Evolutionary conservation across 768 basidiomycete genomes (phyloP).

Genomic region (Dacryopinax primogenitus): DNA sequence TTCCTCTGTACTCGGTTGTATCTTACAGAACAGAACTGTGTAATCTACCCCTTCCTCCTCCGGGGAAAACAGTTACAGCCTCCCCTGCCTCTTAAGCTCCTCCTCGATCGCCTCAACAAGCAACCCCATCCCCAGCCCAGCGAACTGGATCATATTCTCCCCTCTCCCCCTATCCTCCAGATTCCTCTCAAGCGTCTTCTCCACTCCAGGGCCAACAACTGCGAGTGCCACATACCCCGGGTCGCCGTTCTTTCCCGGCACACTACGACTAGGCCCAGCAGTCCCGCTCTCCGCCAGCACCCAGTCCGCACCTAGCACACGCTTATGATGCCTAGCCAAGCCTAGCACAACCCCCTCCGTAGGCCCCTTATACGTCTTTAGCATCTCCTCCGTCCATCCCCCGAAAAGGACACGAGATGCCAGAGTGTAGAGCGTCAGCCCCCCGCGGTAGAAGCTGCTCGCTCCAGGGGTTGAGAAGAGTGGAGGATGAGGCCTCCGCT

Average conservation of each 20-base stretch:
- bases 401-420: constrained; percentile 10
- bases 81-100: too few species aligned
- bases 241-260: constrained; percentile 4
- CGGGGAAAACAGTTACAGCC: too few species aligned
- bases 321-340: constrained; percentile 9
- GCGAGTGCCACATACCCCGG: constrained; percentile 14
- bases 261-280: constrained; percentile 13
- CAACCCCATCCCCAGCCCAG: too few species aligned
- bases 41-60: too few species aligned
- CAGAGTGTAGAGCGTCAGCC: constrained; percentile 13
- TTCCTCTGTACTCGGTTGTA: too few species aligned
- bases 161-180: too few species aligned
- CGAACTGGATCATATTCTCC: too few species aligned
- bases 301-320: constrained; percentile 9
- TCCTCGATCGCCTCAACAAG: too few species aligned
- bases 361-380: constrained; percentile 11
- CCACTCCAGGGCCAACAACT: neutral
- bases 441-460: constrained; percentile 13
- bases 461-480: constrained; percentile 12
- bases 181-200: too few species aligned
- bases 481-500: constrained; percentile 11
- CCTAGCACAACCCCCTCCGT: constrained; percentile 11
- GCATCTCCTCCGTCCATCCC: constrained; percentile 12
- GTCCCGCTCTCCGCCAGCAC: constrained; percentile 13
- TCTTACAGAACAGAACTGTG: too few species aligned